phyloP scores from a whole-genome alignment of 1,284 basidiomycete species.

The Cutaneotrichosporon arboriforme region DNA sequence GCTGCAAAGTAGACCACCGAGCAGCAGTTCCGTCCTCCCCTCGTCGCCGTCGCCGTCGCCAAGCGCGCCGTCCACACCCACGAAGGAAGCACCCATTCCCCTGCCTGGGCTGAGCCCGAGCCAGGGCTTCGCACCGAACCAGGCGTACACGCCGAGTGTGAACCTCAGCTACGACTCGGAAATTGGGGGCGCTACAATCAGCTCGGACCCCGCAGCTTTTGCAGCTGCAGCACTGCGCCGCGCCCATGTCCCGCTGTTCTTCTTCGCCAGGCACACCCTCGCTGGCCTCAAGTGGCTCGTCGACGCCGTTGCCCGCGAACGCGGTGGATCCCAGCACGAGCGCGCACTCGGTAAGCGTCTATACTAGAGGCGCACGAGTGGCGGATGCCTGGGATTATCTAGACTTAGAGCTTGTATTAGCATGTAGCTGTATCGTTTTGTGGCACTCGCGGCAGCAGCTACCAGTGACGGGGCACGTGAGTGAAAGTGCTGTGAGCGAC shows the following conservation, averaged over 20 bases:
- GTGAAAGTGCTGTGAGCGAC: no score
- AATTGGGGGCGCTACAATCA: no score
- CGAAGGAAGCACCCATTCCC: background rate
- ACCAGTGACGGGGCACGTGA: no score
- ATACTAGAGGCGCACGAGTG: background rate
- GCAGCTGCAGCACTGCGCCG: no score
- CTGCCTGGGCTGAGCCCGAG: background rate
- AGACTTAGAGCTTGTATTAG: background rate
- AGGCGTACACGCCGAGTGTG: no score
- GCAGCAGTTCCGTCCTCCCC: background rate
- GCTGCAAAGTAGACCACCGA: slow-evolving; percentile 27
- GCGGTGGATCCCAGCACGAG: slow-evolving; percentile 1
- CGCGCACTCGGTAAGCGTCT: background rate
- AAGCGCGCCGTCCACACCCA: slow-evolving; percentile 17
- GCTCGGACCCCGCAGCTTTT: no score
- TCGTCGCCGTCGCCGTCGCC: background rate
- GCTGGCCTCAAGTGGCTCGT: slow-evolving; percentile 34
- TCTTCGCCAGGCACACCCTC: slow-evolving; percentile 36
- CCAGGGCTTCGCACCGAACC: no score
- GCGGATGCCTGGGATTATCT: background rate
- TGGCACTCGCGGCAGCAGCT: no score
- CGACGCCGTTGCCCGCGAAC: slow-evolving; percentile 30
- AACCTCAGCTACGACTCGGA: no score
- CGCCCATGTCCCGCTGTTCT: slow-evolving; percentile 33
- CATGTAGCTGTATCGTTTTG: no score